Percentiles rank a stretch among this genome's conserved stretches.
phyloP scores from a whole-genome alignment of 139 green algal species.

The Chlorella sp. region DNA sequence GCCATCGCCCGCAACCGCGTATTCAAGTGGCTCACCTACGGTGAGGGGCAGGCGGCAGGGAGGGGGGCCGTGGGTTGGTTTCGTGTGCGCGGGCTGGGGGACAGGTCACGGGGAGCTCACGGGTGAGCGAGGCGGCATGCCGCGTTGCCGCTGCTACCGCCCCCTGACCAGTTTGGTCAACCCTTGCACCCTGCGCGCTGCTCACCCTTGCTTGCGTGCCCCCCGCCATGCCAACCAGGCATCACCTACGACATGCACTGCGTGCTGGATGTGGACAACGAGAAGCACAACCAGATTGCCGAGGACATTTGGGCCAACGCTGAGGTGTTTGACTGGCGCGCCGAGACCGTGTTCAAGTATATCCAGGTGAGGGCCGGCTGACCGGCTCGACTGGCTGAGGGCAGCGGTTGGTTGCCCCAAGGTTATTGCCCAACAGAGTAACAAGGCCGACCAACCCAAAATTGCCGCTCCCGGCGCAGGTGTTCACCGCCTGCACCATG shows the following conservation, averaged over 20 bases:
- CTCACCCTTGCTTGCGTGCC: neutral
- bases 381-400: too few species aligned
- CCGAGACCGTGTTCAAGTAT: conserved; percentile 74
- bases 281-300: conserved; percentile 45
- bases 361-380: conserved; percentile 64
- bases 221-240: neutral
- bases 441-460: too few species aligned
- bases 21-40: neutral
- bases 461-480: conserved; percentile 45
- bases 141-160: too few species aligned
- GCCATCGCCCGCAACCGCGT: neutral
- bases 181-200: too few species aligned
- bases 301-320: conserved; percentile 61
- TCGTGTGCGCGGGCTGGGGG: neutral
- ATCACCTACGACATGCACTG: conserved; percentile 35
- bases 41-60: too few species aligned
- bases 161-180: too few species aligned
- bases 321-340: conserved; percentile 75
- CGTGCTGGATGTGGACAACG: conserved; percentile 33
- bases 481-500: conserved; percentile 83
- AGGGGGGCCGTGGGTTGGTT: neutral
- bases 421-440: too few species aligned
- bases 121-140: too few species aligned
- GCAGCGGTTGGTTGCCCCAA: too few species aligned
- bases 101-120: too few species aligned